Conservation (phyloP, 164 flowering plant species). For the Magnolia officinalis region DNA sequence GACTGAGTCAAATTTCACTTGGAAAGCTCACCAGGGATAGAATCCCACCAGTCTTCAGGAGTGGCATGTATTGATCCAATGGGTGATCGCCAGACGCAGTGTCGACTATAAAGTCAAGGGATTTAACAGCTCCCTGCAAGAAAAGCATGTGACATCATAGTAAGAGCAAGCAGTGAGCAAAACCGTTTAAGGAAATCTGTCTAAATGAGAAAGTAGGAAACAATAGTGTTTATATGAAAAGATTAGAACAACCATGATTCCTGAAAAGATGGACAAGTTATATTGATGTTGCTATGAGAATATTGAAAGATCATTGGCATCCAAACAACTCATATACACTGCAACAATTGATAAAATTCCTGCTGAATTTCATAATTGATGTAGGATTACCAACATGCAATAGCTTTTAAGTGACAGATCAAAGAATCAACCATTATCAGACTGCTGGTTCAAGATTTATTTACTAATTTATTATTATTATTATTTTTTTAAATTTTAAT, state of each 20-base stretch:
- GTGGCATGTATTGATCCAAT: constrained; percentile 72
- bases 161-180: not conserved
- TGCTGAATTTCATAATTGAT: no score
- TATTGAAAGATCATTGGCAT: not conserved
- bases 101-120: constrained; percentile 71
- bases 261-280: no score
- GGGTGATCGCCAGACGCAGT: constrained; percentile 86
- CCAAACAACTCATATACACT: not conserved
- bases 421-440: no score
- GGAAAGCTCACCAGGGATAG: constrained; percentile 74
- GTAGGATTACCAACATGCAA: not conserved
- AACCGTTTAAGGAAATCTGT: no score
- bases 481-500: no score
- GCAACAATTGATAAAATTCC: no score
- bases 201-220: no score
- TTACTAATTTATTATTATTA: no score
- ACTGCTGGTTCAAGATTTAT: no score
- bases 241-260: no score
- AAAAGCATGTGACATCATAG: not conserved
- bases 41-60: constrained; percentile 59
- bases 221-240: no score
- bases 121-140: constrained; percentile 44
- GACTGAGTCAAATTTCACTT: constrained; percentile 64
- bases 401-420: not conserved
- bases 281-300: not conserved